Evolutionary conservation across 1,284 basidiomycete genomes (phyloP).

Genomic region (Takashimella koratensis): DNA sequence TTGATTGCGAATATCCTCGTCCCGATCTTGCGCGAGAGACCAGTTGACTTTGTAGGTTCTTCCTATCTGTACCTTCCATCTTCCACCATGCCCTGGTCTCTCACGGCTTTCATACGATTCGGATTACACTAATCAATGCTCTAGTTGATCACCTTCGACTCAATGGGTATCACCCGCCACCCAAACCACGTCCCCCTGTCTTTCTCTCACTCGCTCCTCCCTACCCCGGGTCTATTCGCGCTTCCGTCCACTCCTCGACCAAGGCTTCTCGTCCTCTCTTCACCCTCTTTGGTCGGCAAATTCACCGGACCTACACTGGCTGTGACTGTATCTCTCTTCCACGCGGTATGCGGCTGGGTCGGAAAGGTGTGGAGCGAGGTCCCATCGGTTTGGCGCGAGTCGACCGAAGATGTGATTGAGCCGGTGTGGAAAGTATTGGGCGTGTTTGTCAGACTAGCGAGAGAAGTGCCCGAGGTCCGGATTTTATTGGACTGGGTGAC

Average conservation of each 20-base stretch:
- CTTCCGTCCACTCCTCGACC: slow-evolving; percentile 12
- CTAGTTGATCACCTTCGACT: slow-evolving; percentile 89
- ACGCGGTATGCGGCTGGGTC: no score
- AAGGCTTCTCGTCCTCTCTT: slow-evolving; percentile 60
- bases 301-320: slow-evolving; percentile 21
- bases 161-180: slow-evolving; percentile 73
- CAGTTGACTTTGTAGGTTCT: slow-evolving; percentile 61
- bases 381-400: no score
- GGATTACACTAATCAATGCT: no score
- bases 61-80: neutral
- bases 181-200: slow-evolving; percentile 82
- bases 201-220: slow-evolving; percentile 50
- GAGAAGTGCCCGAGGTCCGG: no score
- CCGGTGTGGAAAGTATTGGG: no score
- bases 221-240: slow-evolving; percentile 7
- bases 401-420: no score
- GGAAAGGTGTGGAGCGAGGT: no score
- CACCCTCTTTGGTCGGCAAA: slow-evolving; percentile 59
- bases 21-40: slow-evolving; percentile 59
- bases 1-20: slow-evolving; percentile 61
- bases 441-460: no score
- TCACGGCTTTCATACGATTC: no score
- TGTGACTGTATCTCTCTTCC: neutral
- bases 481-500: slow-evolving; percentile 49
- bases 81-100: no score